Evolutionary conservation across 768 basidiomycete genomes (phyloP).

Genomic region (Macrolepiota albuminosa): DNA sequence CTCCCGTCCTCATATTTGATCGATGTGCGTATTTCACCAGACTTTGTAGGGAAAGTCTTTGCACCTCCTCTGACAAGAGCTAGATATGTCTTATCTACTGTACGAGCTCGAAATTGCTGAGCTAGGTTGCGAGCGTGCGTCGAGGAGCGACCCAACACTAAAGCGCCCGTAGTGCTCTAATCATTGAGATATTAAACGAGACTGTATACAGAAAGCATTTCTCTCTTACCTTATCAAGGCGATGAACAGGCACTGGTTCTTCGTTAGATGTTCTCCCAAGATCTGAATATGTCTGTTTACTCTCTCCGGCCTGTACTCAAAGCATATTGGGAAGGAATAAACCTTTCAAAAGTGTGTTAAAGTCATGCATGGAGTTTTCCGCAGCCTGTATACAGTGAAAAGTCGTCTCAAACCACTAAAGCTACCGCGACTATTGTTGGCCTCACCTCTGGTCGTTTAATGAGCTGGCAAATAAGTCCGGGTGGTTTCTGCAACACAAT

Average conservation of each 20-base stretch:
- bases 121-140: slow-evolving; percentile 43
- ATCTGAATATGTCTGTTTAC: slow-evolving; percentile 1
- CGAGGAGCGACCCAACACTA: slow-evolving; percentile 48
- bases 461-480: slow-evolving; percentile 49
- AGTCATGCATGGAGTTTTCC: slow-evolving; percentile 15
- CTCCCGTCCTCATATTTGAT: slow-evolving; percentile 44
- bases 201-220: neutral
- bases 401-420: neutral
- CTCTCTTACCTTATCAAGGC: slow-evolving; percentile 56
- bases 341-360: slow-evolving; percentile 34
- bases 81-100: slow-evolving; percentile 55
- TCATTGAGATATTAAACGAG: neutral
- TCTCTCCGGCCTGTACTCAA: neutral
- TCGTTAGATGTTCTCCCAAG: slow-evolving; percentile 19
- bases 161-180: slow-evolving; percentile 59
- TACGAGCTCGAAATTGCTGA: slow-evolving; percentile 46
- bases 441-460: slow-evolving; percentile 11
- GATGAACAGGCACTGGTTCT: slow-evolving; percentile 51
- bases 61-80: slow-evolving; percentile 55
- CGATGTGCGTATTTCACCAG: slow-evolving; percentile 36
- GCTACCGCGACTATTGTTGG: neutral
- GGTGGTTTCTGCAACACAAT: slow-evolving; percentile 60
- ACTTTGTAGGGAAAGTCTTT: slow-evolving; percentile 36
- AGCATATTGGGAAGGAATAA: neutral
- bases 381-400: neutral